Evolutionary conservation across 2,329 filamentous ascomycete species (phyloP).

Genomic region (Botryotinia calthae): DNA sequence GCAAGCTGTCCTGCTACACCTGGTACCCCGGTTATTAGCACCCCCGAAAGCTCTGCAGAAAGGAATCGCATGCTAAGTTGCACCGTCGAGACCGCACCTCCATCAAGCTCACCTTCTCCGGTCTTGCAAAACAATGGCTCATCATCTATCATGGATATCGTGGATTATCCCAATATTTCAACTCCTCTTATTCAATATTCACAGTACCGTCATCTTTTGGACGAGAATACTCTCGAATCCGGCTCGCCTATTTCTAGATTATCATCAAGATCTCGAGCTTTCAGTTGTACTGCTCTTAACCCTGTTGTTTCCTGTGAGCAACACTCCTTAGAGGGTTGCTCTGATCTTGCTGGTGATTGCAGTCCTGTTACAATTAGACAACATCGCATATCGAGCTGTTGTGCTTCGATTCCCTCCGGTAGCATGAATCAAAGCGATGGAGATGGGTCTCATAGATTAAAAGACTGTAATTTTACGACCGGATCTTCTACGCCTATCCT

Average conservation of each 20-base stretch:
- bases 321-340: neutral
- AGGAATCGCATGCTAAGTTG: constrained; percentile 1
- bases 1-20: constrained; percentile 9
- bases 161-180: neutral
- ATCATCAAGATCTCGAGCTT: neutral
- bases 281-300: neutral
- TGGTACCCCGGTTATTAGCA: neutral
- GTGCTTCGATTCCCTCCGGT: constrained; percentile 1
- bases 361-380: neutral
- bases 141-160: neutral
- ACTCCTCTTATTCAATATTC: constrained; percentile 8
- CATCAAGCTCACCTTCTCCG: neutral
- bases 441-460: neutral
- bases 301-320: neutral
- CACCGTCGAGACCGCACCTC: neutral
- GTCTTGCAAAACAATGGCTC: neutral
- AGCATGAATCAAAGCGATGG: neutral
- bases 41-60: neutral
- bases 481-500: constrained; percentile 6
- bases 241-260: neutral
- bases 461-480: constrained; percentile 1
- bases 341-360: neutral
- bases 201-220: neutral
- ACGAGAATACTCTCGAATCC: neutral
- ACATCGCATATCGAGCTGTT: constrained; percentile 10